Evolutionary conservation across 2,329 filamentous ascomycete species (phyloP).

Genomic region (Gliomastix tumulicola): DNA sequence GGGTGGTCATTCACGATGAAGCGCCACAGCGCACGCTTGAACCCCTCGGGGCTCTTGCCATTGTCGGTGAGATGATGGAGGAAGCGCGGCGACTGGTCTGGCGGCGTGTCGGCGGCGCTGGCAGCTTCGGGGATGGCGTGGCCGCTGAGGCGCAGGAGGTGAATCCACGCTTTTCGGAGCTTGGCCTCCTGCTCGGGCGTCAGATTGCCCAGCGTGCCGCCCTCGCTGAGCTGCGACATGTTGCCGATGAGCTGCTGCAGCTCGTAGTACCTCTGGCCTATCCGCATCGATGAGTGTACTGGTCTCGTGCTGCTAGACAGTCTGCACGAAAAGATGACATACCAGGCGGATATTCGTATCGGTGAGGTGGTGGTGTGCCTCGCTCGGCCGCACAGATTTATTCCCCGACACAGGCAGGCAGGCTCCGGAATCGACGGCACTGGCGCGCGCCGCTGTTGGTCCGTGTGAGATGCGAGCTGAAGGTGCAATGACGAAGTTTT

Average conservation of each 20-base stretch:
- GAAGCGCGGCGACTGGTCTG: conserved; percentile 2
- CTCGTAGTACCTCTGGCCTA: not conserved
- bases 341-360: too few relatives aligned
- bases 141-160: conserved; percentile 10
- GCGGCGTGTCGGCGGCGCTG: not conserved
- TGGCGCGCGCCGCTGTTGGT: too few relatives aligned
- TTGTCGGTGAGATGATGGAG: conserved; percentile 17
- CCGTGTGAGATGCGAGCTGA: too few relatives aligned
- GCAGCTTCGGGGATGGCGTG: not conserved
- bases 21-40: conserved; percentile 3
- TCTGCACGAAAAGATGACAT: too few relatives aligned
- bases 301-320: too few relatives aligned
- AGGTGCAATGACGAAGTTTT: too few relatives aligned
- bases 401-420: too few relatives aligned
- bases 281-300: too few relatives aligned
- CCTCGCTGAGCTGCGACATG: not conserved
- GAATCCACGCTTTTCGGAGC: conserved; percentile 14
- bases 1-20: conserved; percentile 23
- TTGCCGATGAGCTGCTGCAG: too few relatives aligned
- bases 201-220: conserved; percentile 6
- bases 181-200: conserved; percentile 12
- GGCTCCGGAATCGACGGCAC: too few relatives aligned
- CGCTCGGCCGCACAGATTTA: too few relatives aligned
- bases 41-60: conserved; percentile 4
- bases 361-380: too few relatives aligned